Evolutionary conservation across 345 rosid genomes (phyloP).

Genomic region (Toxicodendron radicans): DNA sequence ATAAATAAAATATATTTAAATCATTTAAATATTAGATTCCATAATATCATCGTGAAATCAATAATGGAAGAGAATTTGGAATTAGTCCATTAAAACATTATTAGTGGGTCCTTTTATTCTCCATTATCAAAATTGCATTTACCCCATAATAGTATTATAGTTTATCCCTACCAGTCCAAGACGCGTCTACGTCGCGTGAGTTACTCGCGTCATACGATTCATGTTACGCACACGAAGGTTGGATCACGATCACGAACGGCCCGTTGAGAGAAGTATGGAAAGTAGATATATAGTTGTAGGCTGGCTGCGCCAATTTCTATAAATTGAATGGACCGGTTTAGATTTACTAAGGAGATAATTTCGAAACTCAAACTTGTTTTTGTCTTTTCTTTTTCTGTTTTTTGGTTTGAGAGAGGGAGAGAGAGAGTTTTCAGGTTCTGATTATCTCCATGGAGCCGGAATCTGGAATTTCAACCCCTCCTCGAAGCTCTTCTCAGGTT

Average conservation of each 20-base stretch:
- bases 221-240: too few species aligned
- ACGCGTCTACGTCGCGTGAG: neutral
- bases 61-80: neutral
- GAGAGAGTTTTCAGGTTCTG: neutral
- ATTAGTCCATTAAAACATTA: neutral
- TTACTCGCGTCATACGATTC: too few species aligned
- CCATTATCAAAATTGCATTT: neutral
- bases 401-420: neutral
- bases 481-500: conserved; percentile 45
- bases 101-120: neutral
- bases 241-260: neutral
- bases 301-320: too few species aligned
- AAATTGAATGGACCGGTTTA: neutral
- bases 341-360: neutral
- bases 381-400: neutral
- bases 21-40: too few species aligned
- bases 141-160: too few species aligned
- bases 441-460: conserved; percentile 38
- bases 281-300: too few species aligned
- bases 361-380: neutral
- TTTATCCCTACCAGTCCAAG: neutral
- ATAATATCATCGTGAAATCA: too few species aligned
- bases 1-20: too few species aligned
- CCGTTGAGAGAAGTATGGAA: neutral
- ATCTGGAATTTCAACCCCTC: conserved; percentile 36